Percentiles rank a stretch among this genome's conserved stretches.
These are phyloP conservation scores for Vitis hybrid DNA, from an alignment of 177 flowering plant species.

Conservation along the genomic window DNA sequence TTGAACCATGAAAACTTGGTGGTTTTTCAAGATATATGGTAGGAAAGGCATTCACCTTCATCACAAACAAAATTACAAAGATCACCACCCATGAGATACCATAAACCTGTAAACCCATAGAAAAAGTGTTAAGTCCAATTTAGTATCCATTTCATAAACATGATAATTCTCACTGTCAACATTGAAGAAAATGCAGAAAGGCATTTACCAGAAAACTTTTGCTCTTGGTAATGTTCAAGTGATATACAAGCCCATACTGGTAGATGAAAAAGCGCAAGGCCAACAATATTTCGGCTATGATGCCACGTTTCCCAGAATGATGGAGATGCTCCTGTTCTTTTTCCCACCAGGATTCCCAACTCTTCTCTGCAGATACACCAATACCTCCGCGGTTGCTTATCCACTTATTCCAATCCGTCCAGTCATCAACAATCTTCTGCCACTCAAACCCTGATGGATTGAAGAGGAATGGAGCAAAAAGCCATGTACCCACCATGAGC, in stretches of 20 bases:
- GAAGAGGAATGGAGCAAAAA: constrained; percentile 63
- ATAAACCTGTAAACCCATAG: constrained; percentile 38
- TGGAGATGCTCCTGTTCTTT: constrained; percentile 57
- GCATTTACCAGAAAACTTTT: constrained; percentile 32
- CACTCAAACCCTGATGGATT: constrained; percentile 70
- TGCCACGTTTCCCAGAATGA: constrained; percentile 42
- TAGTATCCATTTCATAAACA: background rate
- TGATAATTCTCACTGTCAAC: background rate
- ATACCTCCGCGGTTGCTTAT: constrained; percentile 54
- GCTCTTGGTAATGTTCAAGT: constrained; percentile 31
- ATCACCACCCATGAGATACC: constrained; percentile 65
- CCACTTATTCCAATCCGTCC: constrained; percentile 65
- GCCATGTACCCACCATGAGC: constrained; percentile 65
- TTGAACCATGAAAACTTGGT: too few species aligned
- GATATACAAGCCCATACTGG: constrained; percentile 60
- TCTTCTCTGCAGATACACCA: constrained; percentile 51
- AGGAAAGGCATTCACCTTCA: constrained; percentile 45
- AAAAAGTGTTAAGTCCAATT: background rate
- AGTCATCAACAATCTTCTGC: constrained; percentile 66
- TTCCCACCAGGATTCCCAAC: constrained; percentile 77
- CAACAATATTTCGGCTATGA: constrained; percentile 42
- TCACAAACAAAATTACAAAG: constrained; percentile 38
- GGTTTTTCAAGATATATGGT: too few species aligned
- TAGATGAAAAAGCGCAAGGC: constrained; percentile 53
- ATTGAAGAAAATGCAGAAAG: background rate